These are phyloP conservation scores for Penicillium sp. DNA, from an alignment of 2,329 filamentous ascomycete species.

Conservation along the genomic window DNA sequence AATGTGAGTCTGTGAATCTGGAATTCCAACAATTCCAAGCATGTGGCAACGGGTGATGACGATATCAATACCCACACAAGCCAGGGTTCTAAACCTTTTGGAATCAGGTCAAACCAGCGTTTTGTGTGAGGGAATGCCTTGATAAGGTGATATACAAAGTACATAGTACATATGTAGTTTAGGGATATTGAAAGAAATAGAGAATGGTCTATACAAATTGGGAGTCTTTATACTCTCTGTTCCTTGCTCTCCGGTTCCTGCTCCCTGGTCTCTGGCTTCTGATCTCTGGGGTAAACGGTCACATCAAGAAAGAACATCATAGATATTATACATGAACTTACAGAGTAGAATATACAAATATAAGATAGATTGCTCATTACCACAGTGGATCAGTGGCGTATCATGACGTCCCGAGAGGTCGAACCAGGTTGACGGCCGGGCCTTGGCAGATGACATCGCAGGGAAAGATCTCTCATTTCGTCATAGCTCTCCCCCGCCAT, in stretches of 20 bases:
- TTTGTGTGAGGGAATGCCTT: background rate
- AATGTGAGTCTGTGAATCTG: background rate
- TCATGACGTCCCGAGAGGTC: constrained; percentile 13
- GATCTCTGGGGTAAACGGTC: background rate
- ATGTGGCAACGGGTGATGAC: constrained; percentile 14
- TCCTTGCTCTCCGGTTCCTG: background rate
- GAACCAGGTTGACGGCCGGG: constrained; percentile 1
- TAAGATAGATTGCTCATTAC: background rate
- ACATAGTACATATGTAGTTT: no score
- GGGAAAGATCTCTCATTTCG: constrained; percentile 9
- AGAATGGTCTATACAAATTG: background rate
- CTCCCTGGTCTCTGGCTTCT: background rate
- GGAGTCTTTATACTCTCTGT: background rate
- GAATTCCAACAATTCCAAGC: background rate
- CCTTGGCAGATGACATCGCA: constrained; percentile 15
- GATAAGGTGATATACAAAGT: background rate
- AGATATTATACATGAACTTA: background rate
- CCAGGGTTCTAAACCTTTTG: background rate
- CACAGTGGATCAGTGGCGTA: constrained; percentile 16
- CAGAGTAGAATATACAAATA: background rate
- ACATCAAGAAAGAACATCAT: background rate
- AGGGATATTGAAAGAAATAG: background rate
- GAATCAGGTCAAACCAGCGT: constrained; percentile 3
- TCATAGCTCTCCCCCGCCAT: constrained; percentile 11
- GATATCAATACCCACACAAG: constrained; percentile 10